Percentiles rank a stretch among this genome's conserved stretches.
Evolutionary conservation across 75 land plant genomes (phyloP).

Genomic region (Adiantum capillusveneris): DNA sequence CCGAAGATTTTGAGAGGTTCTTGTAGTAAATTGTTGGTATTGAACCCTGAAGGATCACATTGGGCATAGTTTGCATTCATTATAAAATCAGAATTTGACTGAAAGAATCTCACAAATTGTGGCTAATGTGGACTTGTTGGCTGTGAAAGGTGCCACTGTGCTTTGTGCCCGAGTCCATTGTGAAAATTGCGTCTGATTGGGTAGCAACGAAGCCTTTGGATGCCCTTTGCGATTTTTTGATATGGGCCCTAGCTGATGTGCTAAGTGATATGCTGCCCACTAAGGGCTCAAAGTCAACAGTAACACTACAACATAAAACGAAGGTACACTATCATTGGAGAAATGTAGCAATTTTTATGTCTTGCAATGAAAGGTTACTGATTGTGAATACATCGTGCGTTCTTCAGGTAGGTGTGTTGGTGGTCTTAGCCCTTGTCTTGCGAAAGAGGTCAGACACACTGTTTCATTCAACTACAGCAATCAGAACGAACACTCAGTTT

Average conservation of each 20-base stretch:
- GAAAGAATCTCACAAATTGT: background rate
- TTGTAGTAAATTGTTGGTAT: background rate
- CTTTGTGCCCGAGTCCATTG: conserved; percentile 62
- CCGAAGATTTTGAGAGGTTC: background rate
- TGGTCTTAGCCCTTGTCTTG: no score
- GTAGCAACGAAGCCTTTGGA: conserved; percentile 52
- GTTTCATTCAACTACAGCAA: no score
- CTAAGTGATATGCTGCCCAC: conserved; percentile 55
- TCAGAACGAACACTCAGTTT: no score
- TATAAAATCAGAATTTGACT: conserved; percentile 10
- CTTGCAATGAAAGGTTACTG: no score
- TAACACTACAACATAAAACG: conserved; percentile 45
- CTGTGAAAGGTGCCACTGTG: conserved; percentile 60
- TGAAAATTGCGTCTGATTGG: conserved; percentile 74
- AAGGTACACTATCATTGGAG: no score
- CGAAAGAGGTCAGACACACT: no score
- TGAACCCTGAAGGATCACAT: no score
- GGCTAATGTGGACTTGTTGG: background rate
- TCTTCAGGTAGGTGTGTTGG: no score
- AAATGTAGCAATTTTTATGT: no score
- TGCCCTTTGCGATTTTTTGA: conserved; percentile 47
- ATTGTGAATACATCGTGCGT: no score
- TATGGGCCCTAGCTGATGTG: conserved; percentile 63
- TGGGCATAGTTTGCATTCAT: no score
- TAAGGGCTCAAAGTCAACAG: conserved; percentile 56